Conservation (phyloP, 2,329 filamentous ascomycete genomes). For the Mariannaea elegans region DNA sequence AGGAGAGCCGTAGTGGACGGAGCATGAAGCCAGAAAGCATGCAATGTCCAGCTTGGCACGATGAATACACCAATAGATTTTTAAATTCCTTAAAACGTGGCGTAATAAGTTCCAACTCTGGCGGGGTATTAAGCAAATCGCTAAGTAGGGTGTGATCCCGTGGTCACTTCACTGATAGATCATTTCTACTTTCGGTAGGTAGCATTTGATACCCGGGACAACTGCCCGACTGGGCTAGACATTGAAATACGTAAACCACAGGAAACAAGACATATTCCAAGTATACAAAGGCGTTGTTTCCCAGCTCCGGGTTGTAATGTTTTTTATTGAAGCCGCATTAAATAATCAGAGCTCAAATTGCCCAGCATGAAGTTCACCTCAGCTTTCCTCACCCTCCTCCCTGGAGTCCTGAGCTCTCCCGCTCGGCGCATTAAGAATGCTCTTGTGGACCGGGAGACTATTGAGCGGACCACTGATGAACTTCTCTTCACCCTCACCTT, state of each 20-base stretch:
- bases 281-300: constrained; percentile 5
- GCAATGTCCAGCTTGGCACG: constrained; percentile 1
- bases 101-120: neutral
- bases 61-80: constrained; percentile 10
- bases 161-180: constrained; percentile 14
- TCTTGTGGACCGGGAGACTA: neutral
- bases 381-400: constrained; percentile 10
- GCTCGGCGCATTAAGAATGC: neutral
- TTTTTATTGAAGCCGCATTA: neutral
- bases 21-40: neutral
- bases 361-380: constrained; percentile 15
- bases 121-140: constrained; percentile 9
- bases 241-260: neutral
- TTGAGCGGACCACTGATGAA: constrained; percentile 48
- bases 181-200: constrained; percentile 20
- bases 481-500: constrained; percentile 56
- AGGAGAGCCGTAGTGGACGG: neutral
- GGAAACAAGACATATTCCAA: neutral
- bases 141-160: constrained; percentile 5
- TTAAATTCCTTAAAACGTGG: constrained; percentile 3
- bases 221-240: constrained; percentile 15
- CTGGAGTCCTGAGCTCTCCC: constrained; percentile 3
- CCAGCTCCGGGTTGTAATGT: neutral
- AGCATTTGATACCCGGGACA: constrained; percentile 3
- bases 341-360: neutral